phyloP scores from a whole-genome alignment of 202 grass and related monocot species.

The Digitaria exilis region DNA sequence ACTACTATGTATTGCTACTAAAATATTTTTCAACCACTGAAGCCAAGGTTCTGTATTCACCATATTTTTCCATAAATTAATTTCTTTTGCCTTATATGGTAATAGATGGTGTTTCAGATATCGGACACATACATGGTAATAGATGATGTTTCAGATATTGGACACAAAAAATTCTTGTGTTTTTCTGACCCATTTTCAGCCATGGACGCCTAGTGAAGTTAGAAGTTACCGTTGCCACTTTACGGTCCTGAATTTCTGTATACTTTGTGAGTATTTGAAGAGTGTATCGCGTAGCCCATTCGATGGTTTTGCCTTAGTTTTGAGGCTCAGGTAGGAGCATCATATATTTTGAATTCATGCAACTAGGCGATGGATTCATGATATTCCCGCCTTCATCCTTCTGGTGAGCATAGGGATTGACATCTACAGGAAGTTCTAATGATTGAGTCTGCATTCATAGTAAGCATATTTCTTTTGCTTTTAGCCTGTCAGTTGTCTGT shows the following conservation, averaged over 20 bases:
- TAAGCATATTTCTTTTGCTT: slow-evolving; percentile 45
- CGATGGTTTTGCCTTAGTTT: slow-evolving; percentile 4
- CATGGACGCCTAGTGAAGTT: background rate
- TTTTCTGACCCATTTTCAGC: background rate
- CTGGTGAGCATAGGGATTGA: slow-evolving; percentile 29
- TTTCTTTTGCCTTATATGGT: background rate
- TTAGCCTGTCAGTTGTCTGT: slow-evolving; percentile 38
- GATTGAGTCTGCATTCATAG: slow-evolving; percentile 30
- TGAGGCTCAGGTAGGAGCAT: slow-evolving; percentile 2
- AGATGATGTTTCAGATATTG: slow-evolving; percentile 4
- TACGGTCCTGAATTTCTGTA: background rate
- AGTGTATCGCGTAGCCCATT: slow-evolving; percentile 3
- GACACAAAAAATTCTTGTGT: background rate
- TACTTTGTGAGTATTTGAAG: slow-evolving; percentile 13
- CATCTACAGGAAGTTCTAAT: slow-evolving; percentile 17
- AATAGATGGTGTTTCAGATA: no score
- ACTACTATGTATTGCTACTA: background rate
- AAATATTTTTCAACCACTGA: background rate
- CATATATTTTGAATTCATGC: slow-evolving; percentile 26
- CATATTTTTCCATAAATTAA: background rate
- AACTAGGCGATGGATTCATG: no score
- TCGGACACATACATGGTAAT: no score
- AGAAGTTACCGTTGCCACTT: background rate
- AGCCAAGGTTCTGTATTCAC: background rate
- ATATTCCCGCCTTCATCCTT: slow-evolving; percentile 14